Conservation (phyloP, 1,139 yeast species). For the Blastobotrys persicus region DNA sequence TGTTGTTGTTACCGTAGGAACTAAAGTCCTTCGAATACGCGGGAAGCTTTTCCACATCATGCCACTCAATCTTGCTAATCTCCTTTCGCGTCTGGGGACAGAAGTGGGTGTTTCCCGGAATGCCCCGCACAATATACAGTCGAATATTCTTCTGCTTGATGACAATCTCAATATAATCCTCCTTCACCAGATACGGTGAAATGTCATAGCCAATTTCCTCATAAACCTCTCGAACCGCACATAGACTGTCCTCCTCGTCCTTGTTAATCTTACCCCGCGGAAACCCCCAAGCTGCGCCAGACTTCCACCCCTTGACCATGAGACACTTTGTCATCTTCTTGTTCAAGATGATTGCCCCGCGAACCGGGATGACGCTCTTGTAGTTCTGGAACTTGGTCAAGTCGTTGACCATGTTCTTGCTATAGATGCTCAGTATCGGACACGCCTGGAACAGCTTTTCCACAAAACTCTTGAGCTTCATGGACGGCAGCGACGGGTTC, state of each 20-base stretch:
- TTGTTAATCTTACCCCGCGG: constrained; percentile 97
- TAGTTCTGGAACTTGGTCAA: constrained; percentile 63
- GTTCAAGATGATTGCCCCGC: constrained; percentile 91
- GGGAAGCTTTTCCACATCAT: constrained; percentile 48
- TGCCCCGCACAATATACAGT: constrained; percentile 72
- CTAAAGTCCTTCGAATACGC: constrained; percentile 34
- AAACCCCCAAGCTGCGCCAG: constrained; percentile 83
- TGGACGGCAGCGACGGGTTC: constrained; percentile 72
- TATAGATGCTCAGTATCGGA: constrained; percentile 54
- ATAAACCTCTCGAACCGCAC: constrained; percentile 90
- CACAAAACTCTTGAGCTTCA: constrained; percentile 81
- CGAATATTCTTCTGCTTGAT: constrained; percentile 82
- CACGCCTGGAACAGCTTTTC: constrained; percentile 69
- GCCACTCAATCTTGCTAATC: constrained; percentile 67
- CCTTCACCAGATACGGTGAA: constrained; percentile 59
- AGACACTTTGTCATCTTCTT: constrained; percentile 65
- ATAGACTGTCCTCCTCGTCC: constrained; percentile 83
- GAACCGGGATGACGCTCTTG: constrained; percentile 87
- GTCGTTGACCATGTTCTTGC: constrained; percentile 30
- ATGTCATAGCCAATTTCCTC: constrained; percentile 97
- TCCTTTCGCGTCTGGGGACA: constrained; percentile 85
- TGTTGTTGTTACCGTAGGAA: constrained; percentile 12
- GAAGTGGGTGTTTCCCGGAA: constrained; percentile 73
- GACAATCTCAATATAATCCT: constrained; percentile 78
- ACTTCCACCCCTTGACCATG: constrained; percentile 82